Percentiles rank a stretch among this genome's conserved stretches.
These are phyloP conservation scores for Wakefieldia striispora DNA, from an alignment of 768 basidiomycete species.

Conservation along the genomic window DNA sequence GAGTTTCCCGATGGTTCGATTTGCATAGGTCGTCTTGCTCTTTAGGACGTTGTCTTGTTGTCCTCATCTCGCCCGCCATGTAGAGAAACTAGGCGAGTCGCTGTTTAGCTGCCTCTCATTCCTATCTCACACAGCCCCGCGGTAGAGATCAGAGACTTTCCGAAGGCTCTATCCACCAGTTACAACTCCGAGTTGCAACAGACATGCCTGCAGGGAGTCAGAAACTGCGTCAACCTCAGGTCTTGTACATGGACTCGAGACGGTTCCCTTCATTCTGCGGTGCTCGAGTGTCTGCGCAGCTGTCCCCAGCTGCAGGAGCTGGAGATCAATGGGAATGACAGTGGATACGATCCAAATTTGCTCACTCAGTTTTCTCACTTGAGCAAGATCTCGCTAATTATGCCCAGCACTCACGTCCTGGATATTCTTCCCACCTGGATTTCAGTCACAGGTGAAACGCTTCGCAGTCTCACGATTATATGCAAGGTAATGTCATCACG, in stretches of 20 bases:
- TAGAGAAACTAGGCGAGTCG: slow-evolving; percentile 56
- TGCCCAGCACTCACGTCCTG: slow-evolving; percentile 63
- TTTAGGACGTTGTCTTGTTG: slow-evolving; percentile 58
- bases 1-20: not conserved
- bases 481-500: slow-evolving; percentile 53
- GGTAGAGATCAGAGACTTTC: slow-evolving; percentile 73
- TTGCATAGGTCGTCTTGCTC: slow-evolving; percentile 51
- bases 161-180: slow-evolving; percentile 43
- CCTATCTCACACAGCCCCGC: slow-evolving; percentile 1
- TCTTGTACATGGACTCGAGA: slow-evolving; percentile 81
- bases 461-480: slow-evolving; percentile 61
- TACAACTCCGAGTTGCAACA: slow-evolving; percentile 36
- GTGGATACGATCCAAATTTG: slow-evolving; percentile 44
- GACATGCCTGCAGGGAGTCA: slow-evolving; percentile 48
- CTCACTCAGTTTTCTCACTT: slow-evolving; percentile 53
- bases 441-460: slow-evolving; percentile 37
- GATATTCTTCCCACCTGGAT: slow-evolving; percentile 53
- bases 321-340: slow-evolving; percentile 69
- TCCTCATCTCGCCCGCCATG: slow-evolving; percentile 55
- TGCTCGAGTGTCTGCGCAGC: slow-evolving; percentile 51
- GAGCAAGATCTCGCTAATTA: slow-evolving; percentile 62
- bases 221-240: slow-evolving; percentile 58
- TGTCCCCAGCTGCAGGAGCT: slow-evolving; percentile 49
- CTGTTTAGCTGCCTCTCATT: not conserved
- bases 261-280: slow-evolving; percentile 60